Base-by-base conservation (phyloP, 2,329 filamentous ascomycete species). In the Exophiala spinifera region DNA sequence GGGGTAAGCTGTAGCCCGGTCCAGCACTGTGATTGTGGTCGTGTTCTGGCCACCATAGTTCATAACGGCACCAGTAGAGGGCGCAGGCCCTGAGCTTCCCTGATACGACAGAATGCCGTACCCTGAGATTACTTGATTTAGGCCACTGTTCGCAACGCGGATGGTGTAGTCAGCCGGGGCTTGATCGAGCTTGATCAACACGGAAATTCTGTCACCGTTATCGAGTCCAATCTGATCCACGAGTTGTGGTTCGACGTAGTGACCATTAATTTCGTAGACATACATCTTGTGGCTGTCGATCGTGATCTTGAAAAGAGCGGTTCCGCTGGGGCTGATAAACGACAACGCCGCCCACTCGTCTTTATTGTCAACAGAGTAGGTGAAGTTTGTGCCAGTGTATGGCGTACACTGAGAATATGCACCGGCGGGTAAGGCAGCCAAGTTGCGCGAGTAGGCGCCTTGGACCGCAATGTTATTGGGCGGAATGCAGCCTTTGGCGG, bases 101-200 rank as follows among this genome's bases (percentile, higher is more conserved):
- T 64, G 56, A 56, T 78, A 78, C 1, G 71, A 69, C 31, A 86
- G 67, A 11, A 75, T 69, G 0, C 77, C 82, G 15, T 75, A 73
- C 1, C 77, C 81, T n/a, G 74, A 72, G 31, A 86, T 72, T 51
- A 84, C 73, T 63, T 86, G 84, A 8, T 78, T 75, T 2, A 73
- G 66, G 20, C 70, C 72, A n/a, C 70, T 69, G 15, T 78, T 76
- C 19, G 78, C 75, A 28, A 79, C 70, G 1, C 83, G 80, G 34
- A 77, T 72, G 0, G 69, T 69, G 60, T 77, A 76, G 33, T 70
- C 61, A 4, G 65, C 67, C 4, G 61, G 46, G 45, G 63, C 23
- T 34, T 74, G 68, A 60, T 74, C 66, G 1, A 76, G 68, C 49
- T 72, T 69, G 8, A 77, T 61, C 51, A 77, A 63, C 4, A 69